Evolutionary conservation across 768 basidiomycete genomes (phyloP).

Genomic region (Crassisporium funariophilum): DNA sequence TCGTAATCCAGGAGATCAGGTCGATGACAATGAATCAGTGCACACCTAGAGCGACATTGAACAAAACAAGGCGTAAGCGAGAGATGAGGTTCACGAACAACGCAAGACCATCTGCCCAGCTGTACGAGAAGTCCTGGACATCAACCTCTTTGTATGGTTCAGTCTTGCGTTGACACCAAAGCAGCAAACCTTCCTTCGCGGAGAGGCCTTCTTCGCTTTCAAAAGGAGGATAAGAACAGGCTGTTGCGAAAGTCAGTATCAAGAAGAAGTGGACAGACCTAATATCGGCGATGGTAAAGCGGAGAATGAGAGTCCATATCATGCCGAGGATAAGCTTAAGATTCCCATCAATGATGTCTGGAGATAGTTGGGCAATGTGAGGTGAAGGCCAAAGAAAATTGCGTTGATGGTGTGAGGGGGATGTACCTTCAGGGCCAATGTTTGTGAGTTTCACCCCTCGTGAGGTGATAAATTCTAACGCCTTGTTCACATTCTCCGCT

Average conservation of each 20-base stretch:
- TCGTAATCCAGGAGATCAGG: constrained; percentile 94
- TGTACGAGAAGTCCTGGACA: constrained; percentile 89
- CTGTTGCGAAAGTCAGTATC: not conserved
- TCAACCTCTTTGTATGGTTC: constrained; percentile 88
- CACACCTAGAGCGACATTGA: constrained; percentile 64
- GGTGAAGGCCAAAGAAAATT: constrained; percentile 1
- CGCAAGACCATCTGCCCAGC: constrained; percentile 95
- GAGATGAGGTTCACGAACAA: constrained; percentile 58
- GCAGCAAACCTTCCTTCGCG: constrained; percentile 93
- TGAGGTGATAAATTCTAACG: constrained; percentile 92
- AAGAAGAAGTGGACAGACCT: constrained; percentile 56
- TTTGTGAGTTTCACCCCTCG: constrained; percentile 95
- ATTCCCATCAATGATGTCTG: constrained; percentile 99
- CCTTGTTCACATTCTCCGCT: constrained; percentile 97
- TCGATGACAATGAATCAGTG: constrained; percentile 95
- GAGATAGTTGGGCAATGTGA: constrained; percentile 7
- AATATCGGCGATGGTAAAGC: constrained; percentile 98
- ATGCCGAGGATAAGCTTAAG: constrained; percentile 97
- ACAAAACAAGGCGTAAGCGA: not conserved
- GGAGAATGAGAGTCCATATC: constrained; percentile 98
- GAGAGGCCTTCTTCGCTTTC: constrained; percentile 96
- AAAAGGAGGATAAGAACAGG: constrained; percentile 13
- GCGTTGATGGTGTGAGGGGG: not conserved
- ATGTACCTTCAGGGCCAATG: constrained; percentile 90
- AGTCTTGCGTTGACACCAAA: constrained; percentile 99